Base-by-base conservation (phyloP, 768 basidiomycete species). In the Exsudoporus frostii region DNA sequence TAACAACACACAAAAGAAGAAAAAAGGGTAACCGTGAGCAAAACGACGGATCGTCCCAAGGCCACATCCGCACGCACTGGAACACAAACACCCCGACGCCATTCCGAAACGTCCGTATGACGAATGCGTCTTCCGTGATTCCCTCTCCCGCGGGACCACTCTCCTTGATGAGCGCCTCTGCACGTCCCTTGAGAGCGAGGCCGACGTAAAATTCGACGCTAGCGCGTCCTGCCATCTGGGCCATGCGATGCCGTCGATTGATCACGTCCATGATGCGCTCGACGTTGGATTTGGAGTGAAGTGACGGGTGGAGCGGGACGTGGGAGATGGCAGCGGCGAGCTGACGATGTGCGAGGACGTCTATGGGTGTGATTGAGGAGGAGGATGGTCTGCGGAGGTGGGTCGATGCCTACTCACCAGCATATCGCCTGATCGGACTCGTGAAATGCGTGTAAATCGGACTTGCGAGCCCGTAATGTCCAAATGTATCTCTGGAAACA, bases 381-480 rank as follows among this genome's bases (percentile, higher is more conserved):
- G 10, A 44, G 11, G 36, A 14, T 15, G 27, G 4, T 8, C 6
- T n/a, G 2, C 2, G 15, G 20, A n/a, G 19, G 10, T 6, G 29
- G 34, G 30, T 13, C 25, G 9, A 13, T 22, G 2, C 7, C 45
- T 24, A 65, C 79, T 57, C 60, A 89, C 90, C 94, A 19, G 96
- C 95, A 67, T 97, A 99, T 51, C 97, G 83, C 51, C 97, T 80
- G 61, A 99, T 99, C 1, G 97, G 97, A 66, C 93, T 96, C 37
- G 96, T 98, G 66, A 98, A 98, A 69, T 98, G 97, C 0, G 97
- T 99, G 68, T 98, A 99, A 51, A 99, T 99, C 0, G 90, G 81
- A 66, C 84, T 94, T 0, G 97, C 97, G n/a, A 99, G 81, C 37
- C 97, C 97, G 67, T 99, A 99, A 70, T 98, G 97, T 2, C 90